Evolutionary conservation across 148 eudicot genomes (phyloP), one percentile per base, ranked within the genome.

Genomic region (Vaccinium corymbosum): DNA sequence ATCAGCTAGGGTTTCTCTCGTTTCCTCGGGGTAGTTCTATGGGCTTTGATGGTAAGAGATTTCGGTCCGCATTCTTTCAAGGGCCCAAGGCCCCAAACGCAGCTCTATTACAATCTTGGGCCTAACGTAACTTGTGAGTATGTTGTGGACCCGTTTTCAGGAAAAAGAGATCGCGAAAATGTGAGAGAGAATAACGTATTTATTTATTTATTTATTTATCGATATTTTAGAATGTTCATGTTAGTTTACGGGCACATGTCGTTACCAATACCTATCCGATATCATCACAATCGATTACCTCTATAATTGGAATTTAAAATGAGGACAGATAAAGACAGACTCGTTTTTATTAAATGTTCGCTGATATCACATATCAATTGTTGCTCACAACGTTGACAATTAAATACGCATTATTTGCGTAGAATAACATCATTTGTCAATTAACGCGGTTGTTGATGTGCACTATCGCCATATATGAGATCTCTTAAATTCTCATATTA

Each of bases 1-100:
- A 8, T 9, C 51, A 57, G 51, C 82, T 80, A 80, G 82, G 82
- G 82, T 80, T 80, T 80, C 27, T 1, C 8, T 3, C 13, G 38
- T 35, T 35, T 35, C 38, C 38, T 35, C 38, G 38, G 38, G 38
- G 38, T 35, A 35, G 38, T 35, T 29, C 1, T 1, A 20, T 61
- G 68, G 68, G 68, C 68, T 61, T 17, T 10, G 42, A 27, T 66
- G 35, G 55, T 52, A 62, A 7, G 25, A 7, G 17, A 16, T 57
- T 57, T 20, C 22, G 25, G 7, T 57, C 25, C 68, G 12, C 22
- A 12, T 22, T 64, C 71, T 27, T 10, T 62, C 70, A 9, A n/a
- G 32, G 32, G 32, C 46, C 46, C 46, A 32, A 32, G 35, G 35
- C 38, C 70, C 29, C 70, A 64, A 64, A 22, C 29, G 10, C 46